These are phyloP conservation scores for Cnidoscolus chayamansa DNA, from an alignment of 441 rosid genomes.

Conservation along the genomic window DNA sequence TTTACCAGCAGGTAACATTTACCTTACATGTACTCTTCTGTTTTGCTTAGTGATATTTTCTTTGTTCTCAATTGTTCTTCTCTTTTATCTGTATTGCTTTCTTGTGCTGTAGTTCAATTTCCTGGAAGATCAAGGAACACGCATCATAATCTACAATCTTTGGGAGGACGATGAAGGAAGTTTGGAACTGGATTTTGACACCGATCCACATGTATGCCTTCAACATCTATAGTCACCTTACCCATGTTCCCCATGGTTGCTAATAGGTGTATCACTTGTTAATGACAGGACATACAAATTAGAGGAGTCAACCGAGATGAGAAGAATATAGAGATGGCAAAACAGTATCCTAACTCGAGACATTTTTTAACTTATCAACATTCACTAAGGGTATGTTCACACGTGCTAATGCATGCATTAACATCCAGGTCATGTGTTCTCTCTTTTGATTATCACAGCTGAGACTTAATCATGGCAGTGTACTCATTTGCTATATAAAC, in stretches of 20 bases:
- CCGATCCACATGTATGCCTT: conserved; percentile 46
- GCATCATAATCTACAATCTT: conserved; percentile 61
- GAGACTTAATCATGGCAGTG: too few species aligned
- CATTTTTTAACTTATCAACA: conserved; percentile 67
- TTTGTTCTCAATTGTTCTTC: not conserved
- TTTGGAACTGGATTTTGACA: conserved; percentile 64
- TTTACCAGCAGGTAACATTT: conserved; percentile 43
- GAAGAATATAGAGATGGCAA: conserved; percentile 63
- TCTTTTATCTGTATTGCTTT: conserved; percentile 11
- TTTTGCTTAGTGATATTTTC: not conserved
- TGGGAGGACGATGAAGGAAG: conserved; percentile 73
- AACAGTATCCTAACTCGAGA: conserved; percentile 50
- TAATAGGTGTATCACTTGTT: not conserved
- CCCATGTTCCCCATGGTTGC: not conserved
- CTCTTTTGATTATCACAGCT: too few species aligned
- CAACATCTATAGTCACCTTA: not conserved
- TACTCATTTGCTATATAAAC: too few species aligned
- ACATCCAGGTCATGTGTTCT: too few species aligned
- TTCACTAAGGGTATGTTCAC: conserved; percentile 52
- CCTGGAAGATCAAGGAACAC: conserved; percentile 51
- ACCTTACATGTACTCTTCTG: not conserved
- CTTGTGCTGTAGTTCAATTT: conserved; percentile 42
- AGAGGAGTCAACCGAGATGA: conserved; percentile 70
- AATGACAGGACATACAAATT: conserved; percentile 69
- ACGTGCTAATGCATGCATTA: too few species aligned